These are phyloP conservation scores for Pulicaria dysenterica DNA, from an alignment of 129 eudicot species.

Conservation along the genomic window DNA sequence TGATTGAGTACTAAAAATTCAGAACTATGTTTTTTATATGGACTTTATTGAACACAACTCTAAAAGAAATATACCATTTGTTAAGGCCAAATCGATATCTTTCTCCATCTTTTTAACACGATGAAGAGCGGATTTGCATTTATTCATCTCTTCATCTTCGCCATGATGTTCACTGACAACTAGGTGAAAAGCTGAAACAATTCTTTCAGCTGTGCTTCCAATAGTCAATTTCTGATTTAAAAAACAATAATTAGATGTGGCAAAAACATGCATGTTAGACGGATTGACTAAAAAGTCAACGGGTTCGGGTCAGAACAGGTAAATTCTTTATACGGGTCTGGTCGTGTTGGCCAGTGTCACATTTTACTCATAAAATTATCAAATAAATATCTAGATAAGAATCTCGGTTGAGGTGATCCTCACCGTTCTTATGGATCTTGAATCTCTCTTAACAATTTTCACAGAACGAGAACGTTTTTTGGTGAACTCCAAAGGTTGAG, in stretches of 20 bases:
- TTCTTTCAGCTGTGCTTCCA: slow-evolving; percentile 81
- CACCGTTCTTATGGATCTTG: slow-evolving; percentile 83
- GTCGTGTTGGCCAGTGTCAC: neutral
- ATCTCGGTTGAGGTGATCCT: too few relatives aligned
- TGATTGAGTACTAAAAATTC: too few relatives aligned
- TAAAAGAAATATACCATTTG: slow-evolving; percentile 49
- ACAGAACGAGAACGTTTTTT: slow-evolving; percentile 86
- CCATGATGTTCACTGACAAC: slow-evolving; percentile 69
- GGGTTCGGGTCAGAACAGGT: neutral
- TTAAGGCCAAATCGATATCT: slow-evolving; percentile 62
- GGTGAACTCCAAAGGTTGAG: slow-evolving; percentile 75
- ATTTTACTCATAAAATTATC: too few relatives aligned
- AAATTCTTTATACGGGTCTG: neutral
- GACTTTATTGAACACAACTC: too few relatives aligned
- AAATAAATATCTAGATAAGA: neutral
- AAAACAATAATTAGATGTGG: slow-evolving; percentile 4
- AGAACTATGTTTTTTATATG: too few relatives aligned
- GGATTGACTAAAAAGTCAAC: neutral
- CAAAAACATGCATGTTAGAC: slow-evolving; percentile 5
- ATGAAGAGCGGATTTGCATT: slow-evolving; percentile 74
- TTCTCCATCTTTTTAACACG: slow-evolving; percentile 83
- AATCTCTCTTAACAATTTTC: slow-evolving; percentile 79
- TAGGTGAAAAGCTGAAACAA: slow-evolving; percentile 81
- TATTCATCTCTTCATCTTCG: slow-evolving; percentile 80
- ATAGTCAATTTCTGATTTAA: slow-evolving; percentile 73